Conservation (phyloP, 2,329 filamentous ascomycete genomes). For the Ploettnerulaceae sp. region DNA sequence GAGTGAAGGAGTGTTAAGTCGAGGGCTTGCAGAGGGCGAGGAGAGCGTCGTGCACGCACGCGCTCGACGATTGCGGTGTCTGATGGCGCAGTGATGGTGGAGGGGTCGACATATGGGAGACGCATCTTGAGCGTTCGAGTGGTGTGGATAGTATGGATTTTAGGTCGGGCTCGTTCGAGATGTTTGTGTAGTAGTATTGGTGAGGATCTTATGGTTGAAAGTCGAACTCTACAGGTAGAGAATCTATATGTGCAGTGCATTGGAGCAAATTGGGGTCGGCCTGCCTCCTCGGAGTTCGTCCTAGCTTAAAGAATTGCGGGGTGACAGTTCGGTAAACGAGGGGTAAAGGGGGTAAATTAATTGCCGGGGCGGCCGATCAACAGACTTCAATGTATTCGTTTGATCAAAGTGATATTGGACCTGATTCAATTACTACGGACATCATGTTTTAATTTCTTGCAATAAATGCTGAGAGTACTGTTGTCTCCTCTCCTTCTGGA, state of each 20-base stretch:
- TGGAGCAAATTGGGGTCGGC: no score
- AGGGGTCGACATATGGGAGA: slow-evolving; percentile 58
- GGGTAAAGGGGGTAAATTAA: slow-evolving; percentile 3
- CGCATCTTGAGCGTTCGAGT: slow-evolving; percentile 48
- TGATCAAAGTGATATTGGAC: no score
- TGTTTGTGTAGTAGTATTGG: background rate
- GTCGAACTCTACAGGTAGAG: no score
- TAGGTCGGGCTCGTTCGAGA: background rate
- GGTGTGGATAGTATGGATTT: background rate
- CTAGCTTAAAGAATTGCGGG: background rate
- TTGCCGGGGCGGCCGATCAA: background rate
- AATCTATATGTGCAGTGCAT: no score
- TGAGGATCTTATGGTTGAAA: background rate
- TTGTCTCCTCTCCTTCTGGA: no score
- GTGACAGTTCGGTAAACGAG: background rate
- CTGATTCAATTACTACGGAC: background rate
- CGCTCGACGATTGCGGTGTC: slow-evolving; percentile 56
- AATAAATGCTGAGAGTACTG: no score
- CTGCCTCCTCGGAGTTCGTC: no score
- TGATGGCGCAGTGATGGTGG: slow-evolving; percentile 41
- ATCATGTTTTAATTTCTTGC: background rate
- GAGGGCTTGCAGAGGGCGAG: slow-evolving; percentile 67
- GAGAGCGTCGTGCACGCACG: slow-evolving; percentile 59
- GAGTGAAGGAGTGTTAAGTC: slow-evolving; percentile 73
- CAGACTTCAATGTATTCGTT: background rate